Evolutionary conservation across 257 asterid genomes (phyloP), one percentile per base, ranked within the genome.

Genomic region (Gynochthodes officinalis): DNA sequence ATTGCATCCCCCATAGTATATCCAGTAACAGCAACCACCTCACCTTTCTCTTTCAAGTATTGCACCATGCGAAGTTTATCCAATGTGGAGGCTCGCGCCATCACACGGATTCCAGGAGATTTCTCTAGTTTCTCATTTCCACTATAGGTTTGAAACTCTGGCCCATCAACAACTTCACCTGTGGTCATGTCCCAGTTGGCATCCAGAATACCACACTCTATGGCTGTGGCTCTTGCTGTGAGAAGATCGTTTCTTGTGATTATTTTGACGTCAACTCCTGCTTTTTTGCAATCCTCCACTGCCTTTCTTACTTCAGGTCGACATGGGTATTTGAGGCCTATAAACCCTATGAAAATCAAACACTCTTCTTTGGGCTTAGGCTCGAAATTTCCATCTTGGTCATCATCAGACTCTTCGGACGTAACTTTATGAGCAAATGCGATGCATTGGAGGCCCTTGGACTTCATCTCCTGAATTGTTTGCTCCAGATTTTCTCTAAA

Each of bases 1-100:
- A 81, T 81, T 8, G 96, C 92, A 48, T 88, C 97, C 19, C 83
- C 84, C 5, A 79, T 81, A 5, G 87, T 88, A 18, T 86, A 88
- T 23, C 93, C 96, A 0, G 94, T 90, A 8, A 92, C 91, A 5
- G 96, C 96, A 10, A 92, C 96, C 0, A 88, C 94, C n/a, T 90
- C 92, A 9, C 96, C 96, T 71, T 57, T 80, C 65, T 76, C 64
- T 54, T 80, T 86, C 59, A 92, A 77, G 81, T 84, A 77, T 69
- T 75, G 76, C 7, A 88, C 96, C 87, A 92, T 80, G 16, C 71
- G 70, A 8, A 63, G 85, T 67, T 85, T 88, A 82, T 86, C 95
- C 13, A 78, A 16, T 0, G 91, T 86, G 49, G 92, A 86, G 27
- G 95, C 82, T 78, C 94, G 79, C 14, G 89, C 95, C 86, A 91